A percentile compares a stretch with the other conserved stretches of the same genome.
Evolutionary conservation across 2,329 filamentous ascomycete species (phyloP).

Genomic region (Aspergillus pseudotamarii): DNA sequence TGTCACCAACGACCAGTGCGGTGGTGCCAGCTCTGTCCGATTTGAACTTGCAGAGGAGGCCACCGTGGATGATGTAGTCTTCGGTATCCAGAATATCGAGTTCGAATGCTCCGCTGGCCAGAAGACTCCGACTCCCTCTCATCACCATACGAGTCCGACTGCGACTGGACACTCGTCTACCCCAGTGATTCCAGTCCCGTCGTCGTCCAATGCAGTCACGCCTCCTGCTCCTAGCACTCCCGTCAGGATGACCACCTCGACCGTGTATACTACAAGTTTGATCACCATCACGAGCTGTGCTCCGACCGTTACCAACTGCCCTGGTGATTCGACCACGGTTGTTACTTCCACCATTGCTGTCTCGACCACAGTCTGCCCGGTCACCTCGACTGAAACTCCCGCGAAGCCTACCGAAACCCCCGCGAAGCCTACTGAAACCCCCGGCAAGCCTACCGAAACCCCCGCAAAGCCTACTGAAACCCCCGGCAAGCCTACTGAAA

Average conservation of each 20-base stretch:
- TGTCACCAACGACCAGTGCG: constrained; percentile 85
- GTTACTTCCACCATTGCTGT: constrained; percentile 59
- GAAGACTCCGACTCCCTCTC: constrained; percentile 13
- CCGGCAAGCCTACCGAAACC: not conserved
- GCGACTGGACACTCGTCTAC: constrained; percentile 14
- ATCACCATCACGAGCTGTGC: constrained; percentile 46
- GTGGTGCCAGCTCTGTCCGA: constrained; percentile 81
- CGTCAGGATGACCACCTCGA: constrained; percentile 38
- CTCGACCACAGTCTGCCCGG: constrained; percentile 63
- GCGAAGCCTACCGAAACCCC: not conserved
- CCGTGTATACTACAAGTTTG: constrained; percentile 40
- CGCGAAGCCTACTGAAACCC: not conserved
- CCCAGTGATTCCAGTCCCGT: constrained; percentile 15
- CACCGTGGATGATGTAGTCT: constrained; percentile 64
- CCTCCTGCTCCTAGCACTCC: constrained; percentile 23
- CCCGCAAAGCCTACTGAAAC: constrained; percentile 12
- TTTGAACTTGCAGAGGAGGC: constrained; percentile 64
- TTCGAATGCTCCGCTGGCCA: constrained; percentile 33
- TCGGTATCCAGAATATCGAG: constrained; percentile 54
- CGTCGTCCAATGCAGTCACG: constrained; percentile 20
- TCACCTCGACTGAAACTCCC: constrained; percentile 29
- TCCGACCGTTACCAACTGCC: constrained; percentile 52
- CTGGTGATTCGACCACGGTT: constrained; percentile 51
- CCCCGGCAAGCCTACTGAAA: not conserved
- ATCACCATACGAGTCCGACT: constrained; percentile 23